phyloP scores from a whole-genome alignment of 2,329 filamentous ascomycete species.

The Phyllosticta citrichinensis region DNA sequence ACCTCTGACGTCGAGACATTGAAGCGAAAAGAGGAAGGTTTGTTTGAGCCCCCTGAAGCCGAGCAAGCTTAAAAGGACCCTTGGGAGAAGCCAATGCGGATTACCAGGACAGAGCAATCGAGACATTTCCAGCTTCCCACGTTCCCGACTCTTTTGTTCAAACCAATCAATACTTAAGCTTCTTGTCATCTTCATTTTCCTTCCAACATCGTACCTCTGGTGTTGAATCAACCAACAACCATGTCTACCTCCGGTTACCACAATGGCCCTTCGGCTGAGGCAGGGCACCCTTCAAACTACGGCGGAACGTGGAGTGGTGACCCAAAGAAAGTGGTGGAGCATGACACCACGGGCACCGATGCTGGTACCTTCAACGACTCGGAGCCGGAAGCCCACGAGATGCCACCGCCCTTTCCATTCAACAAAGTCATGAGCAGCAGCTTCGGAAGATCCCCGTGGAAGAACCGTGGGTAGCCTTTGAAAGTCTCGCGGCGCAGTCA shows the following conservation, averaged over 20 bases:
- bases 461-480: constrained; percentile 5
- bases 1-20: neutral
- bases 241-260: constrained; percentile 7
- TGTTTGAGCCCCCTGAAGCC: neutral
- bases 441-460: constrained; percentile 7
- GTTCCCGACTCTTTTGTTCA: neutral
- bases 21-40: neutral
- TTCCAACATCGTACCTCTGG: neutral
- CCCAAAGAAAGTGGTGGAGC: neutral
- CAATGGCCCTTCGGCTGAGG: constrained; percentile 6
- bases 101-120: neutral
- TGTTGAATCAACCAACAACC: neutral
- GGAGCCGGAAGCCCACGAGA: neutral
- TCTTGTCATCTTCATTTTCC: neutral
- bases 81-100: neutral
- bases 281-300: neutral
- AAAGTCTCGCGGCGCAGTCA: neutral
- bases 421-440: constrained; percentile 9
- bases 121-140: neutral
- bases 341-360: neutral
- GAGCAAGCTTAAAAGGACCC: constrained; percentile 6
- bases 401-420: constrained; percentile 1
- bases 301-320: neutral
- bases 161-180: neutral
- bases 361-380: neutral